Evolutionary conservation across 2,329 filamentous ascomycete genomes (phyloP), one percentile per base, ranked within the genome.

Genomic region (Claviceps arundinis): DNA sequence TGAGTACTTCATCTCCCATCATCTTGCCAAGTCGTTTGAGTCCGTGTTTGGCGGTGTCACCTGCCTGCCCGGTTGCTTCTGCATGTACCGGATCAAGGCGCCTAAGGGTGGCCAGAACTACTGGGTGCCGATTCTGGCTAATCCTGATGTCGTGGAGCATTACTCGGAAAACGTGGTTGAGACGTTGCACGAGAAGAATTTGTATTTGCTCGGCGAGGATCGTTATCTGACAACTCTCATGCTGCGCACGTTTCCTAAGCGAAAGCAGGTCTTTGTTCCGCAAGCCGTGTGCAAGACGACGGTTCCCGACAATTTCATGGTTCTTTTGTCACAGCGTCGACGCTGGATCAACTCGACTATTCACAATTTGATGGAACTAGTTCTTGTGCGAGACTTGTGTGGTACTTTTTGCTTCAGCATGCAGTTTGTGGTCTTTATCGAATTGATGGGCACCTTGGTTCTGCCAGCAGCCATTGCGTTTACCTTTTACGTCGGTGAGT

Each of bases 321-420:
- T 98, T 49, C 74, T 98, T 38, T 76, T 98, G 37, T 97, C 91
- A 30, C 93, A 98, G 70, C 84, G 93, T 62, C 87, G 93, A 68
- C 83, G 93, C 68, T 98, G 93, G 93, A 98, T 98, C 72, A 98
- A 98, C 79, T 95, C 89, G 67, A 98, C 93, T 4, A 86, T 98
- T 48, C 93, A 98, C 75, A 98, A 98, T 65, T 75, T 98, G 45
- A 96, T 98, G 87, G 93, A 98, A 69, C 80, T 98, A 54, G 83
- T 97, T 50, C 80, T 98, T 37, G 94, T 98, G 45, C 82, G 90
- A 57, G 93, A 98, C 73, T 80, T 98, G 16, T 98, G 93, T 65
- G 93, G 93, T 58, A 98, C 93, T 3, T 98, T 98, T 74, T 98
- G 94, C 75, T 98, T 98, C 76, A 95, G 89, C 69, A 98, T 98